phyloP scores from a whole-genome alignment of 1,284 basidiomycete species.

The Heliocybe sulcata region DNA sequence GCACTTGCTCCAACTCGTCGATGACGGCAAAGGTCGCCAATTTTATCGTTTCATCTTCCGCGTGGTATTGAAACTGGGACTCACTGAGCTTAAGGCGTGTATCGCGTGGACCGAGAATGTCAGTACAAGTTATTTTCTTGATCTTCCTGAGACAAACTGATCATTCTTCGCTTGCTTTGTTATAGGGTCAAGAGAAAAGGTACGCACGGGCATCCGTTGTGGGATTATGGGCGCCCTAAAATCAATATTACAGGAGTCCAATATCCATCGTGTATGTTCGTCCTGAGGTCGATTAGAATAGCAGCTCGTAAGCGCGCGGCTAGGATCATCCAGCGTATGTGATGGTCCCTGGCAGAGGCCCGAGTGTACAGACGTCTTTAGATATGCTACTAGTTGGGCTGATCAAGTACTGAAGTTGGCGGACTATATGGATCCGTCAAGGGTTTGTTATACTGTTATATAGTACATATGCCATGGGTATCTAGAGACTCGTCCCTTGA shows the following conservation, averaged over 20 bases:
- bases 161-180: background rate
- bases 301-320: too few species aligned
- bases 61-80: slow-evolving; percentile 4
- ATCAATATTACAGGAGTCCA: background rate
- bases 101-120: slow-evolving; percentile 3
- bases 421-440: too few species aligned
- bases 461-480: too few species aligned
- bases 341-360: too few species aligned
- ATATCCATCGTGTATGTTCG: background rate
- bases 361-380: too few species aligned
- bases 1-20: background rate
- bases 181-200: background rate
- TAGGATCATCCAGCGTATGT: too few species aligned
- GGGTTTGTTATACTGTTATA: too few species aligned
- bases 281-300: too few species aligned
- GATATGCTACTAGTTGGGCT: too few species aligned
- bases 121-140: background rate
- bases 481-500: too few species aligned
- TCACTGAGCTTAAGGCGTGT: slow-evolving; percentile 5
- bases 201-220: background rate
- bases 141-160: background rate
- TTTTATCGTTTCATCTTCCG: background rate
- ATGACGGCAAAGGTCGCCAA: too few species aligned
- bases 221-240: background rate
- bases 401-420: too few species aligned